Percentiles rank a stretch among this genome's conserved stretches.
phyloP scores from a whole-genome alignment of 306 rosid genomes.

The Purshia tridentata region DNA sequence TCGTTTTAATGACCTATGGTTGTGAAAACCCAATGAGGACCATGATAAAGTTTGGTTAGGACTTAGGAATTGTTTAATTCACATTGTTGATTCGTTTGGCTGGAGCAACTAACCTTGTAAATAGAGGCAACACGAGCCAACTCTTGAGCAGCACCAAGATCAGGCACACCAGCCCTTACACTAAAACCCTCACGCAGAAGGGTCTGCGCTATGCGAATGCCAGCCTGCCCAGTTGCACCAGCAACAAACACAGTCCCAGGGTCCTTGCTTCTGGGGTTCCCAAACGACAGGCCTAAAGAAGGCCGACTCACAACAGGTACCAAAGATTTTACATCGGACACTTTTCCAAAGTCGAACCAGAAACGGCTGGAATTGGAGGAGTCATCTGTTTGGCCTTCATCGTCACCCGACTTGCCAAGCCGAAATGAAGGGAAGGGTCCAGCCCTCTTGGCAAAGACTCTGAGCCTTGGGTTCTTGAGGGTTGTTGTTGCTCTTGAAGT shows the following conservation, averaged over 20 bases:
- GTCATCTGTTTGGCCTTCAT: conserved; percentile 27
- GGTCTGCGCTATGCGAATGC: conserved; percentile 74
- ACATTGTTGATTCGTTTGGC: neutral
- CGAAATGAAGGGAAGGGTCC: conserved; percentile 58
- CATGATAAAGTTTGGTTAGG: neutral
- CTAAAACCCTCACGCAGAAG: conserved; percentile 77
- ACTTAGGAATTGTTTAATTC: neutral
- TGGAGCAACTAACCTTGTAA: conserved; percentile 60
- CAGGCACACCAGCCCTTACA: conserved; percentile 92
- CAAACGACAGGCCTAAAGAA: conserved; percentile 63
- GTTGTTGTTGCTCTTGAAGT: conserved; percentile 32
- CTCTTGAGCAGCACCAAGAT: conserved; percentile 79
- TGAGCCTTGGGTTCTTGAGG: conserved; percentile 40
- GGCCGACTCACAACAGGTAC: conserved; percentile 50
- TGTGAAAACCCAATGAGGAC: no score
- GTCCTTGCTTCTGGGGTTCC: conserved; percentile 68
- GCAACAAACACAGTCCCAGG: conserved; percentile 81
- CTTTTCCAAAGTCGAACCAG: conserved; percentile 60
- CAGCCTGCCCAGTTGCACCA: conserved; percentile 83
- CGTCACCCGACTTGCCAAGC: conserved; percentile 46
- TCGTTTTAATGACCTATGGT: no score
- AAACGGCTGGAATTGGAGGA: conserved; percentile 53
- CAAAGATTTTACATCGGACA: conserved; percentile 67
- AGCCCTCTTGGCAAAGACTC: conserved; percentile 48
- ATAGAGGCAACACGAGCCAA: conserved; percentile 81